Evolutionary conservation across 2,329 filamentous ascomycete genomes (phyloP), one percentile per base, ranked within the genome.

Genomic region (Tolypocladium tundrense): DNA sequence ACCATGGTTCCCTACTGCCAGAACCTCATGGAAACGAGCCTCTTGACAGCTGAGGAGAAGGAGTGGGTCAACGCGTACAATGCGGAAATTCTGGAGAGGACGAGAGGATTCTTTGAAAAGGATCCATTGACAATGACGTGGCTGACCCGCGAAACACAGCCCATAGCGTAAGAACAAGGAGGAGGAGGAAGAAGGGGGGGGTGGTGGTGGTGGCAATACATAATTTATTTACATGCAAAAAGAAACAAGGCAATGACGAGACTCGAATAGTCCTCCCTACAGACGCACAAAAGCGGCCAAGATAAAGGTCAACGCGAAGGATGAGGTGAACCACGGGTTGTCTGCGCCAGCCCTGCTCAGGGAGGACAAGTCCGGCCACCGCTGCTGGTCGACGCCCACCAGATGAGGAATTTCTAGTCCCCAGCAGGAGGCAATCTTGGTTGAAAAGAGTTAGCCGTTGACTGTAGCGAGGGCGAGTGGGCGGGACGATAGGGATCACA

Each of bases 1-100:
- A 99, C 94, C 0, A 91, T 99, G 91, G 91, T 93, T 21, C 94
- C 94, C 0, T 91, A 96, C 74, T 97, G 93, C 75, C 84, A 86
- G 60, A 97, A 91, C 61, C 77, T 99, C 62, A 91, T 96, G 62
- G 89, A 97, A 66, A 76, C 81, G 57, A 78, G 70, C 55, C 77
- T 96, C 40, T 75, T 99, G 64, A 91, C 86, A 0, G 76, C 79
- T 5, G 79, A 77, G 14, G 94, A 99, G 76, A 89, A 87, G 75
- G 74, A 82, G 60, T 99, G 93, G 90, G 75, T 99, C 64, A 96
- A 97, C 67, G 80, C 85, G 48, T 96, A 96, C 70, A 89, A 96
- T 70, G 75, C 79, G 40, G 87, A 94, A 70, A 87, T 99, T 19
- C 82, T 85, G 71, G 83, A 88, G 59, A 96, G 94, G 79, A 96